Conservation (phyloP, 1,284 basidiomycete species). For the Cutaneotrichosporon sp. region DNA sequence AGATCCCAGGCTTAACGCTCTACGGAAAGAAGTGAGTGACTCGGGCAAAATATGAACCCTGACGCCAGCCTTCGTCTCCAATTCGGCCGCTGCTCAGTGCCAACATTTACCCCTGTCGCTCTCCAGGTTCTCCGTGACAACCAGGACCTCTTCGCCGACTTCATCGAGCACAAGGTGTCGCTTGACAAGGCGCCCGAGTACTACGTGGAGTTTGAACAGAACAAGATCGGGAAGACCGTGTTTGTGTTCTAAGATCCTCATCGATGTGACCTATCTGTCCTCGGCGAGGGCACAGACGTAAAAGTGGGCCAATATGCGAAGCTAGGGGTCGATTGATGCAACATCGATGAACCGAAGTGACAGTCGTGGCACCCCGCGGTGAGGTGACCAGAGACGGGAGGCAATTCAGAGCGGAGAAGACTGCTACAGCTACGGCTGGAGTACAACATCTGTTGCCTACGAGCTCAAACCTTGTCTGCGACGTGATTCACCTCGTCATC, state of each 20-base stretch:
- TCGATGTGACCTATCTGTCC: neutral
- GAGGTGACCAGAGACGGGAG: too few relatives aligned
- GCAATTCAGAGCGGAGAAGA: too few relatives aligned
- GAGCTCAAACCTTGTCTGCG: neutral
- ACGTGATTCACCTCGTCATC: neutral
- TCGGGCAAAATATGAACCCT: too few relatives aligned
- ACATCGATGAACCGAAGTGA: too few relatives aligned
- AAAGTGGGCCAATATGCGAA: too few relatives aligned
- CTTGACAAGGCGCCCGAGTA: constrained; percentile 44
- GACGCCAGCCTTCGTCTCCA: constrained; percentile 27
- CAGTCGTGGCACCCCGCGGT: too few relatives aligned
- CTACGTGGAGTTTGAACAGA: constrained; percentile 44
- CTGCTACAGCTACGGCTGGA: neutral
- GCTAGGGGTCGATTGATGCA: too few relatives aligned
- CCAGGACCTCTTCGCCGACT: constrained; percentile 38
- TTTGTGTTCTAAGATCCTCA: constrained; percentile 24
- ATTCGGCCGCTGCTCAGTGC: constrained; percentile 76
- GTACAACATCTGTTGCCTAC: too few relatives aligned
- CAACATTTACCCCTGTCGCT: constrained; percentile 68
- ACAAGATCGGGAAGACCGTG: constrained; percentile 45
- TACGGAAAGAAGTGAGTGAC: constrained; percentile 66
- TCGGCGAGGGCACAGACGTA: too few relatives aligned
- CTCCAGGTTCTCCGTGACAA: constrained; percentile 58
- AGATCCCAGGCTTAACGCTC: constrained; percentile 52
- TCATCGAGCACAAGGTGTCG: constrained; percentile 42